Base-by-base conservation (phyloP, 2,329 filamentous ascomycete genomes). In the Nemania diffusa region DNA sequence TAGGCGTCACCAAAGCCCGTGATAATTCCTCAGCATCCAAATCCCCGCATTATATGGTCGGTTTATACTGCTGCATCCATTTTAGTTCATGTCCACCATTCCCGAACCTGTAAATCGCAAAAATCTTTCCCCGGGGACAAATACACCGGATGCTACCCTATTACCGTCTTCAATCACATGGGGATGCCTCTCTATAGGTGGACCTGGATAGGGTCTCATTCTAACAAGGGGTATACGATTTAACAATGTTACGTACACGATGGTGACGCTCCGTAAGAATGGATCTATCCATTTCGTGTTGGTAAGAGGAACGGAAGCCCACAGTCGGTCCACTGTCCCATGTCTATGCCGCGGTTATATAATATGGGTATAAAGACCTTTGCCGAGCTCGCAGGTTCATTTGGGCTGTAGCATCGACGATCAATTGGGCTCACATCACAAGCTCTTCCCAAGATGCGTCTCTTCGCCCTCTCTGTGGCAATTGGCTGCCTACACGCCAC, bases 401-500 rank as follows among this genome's bases (percentile, higher is more conserved):
- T 24, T 20, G 22, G 22, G 26, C 6, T 56, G 9, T 3, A 34
- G 32, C 7, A n/a, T 26, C 20, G 20, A 20, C 7, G 13, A 22
- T 32, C 40, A 15, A 58, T 42, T 32, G 15, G 51, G 9, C 15
- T 27, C 22, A 26, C 26, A 1, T n/a, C 27, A 15, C n/a, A 46
- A 15, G 6, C 9, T 34, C 11, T 37, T 26, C 27, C 7, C 29
- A 64, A 26, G 26, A 71, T 71, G 69, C 59, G 40, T 51, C 48
- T 51, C 2, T 46, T 6, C 22, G 11, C 34, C 5, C 42, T 71
- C 44, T 55, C 37, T 17, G n/a, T 57, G 17, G 29, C 55, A 9
- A 2, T 68, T 7, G 57, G 69, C 50, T 66, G 34, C 32, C 29
- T 69, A 20, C 57, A 59, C 2, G 64, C 26, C 27, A 42, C 44